A percentile compares a stretch with the other conserved stretches of the same genome.
These are phyloP conservation scores for Penicillium polonicum DNA, from an alignment of 2,329 filamentous ascomycete genomes.

Conservation along the genomic window DNA sequence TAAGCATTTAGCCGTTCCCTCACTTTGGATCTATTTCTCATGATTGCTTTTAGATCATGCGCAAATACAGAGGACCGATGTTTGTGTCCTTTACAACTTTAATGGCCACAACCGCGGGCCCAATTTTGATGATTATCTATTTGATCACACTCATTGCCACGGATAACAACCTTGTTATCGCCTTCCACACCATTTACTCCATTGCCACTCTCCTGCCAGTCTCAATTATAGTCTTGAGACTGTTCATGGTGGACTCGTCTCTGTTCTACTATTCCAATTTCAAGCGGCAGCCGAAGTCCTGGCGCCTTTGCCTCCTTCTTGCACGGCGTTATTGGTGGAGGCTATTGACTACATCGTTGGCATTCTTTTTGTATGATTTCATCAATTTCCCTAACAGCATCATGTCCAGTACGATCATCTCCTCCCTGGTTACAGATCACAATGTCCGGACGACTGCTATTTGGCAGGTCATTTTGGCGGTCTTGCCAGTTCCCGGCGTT, in stretches of 20 bases:
- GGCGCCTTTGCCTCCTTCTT: conserved; percentile 26
- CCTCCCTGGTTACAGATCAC: conserved; percentile 32
- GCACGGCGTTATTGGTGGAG: conserved; percentile 30
- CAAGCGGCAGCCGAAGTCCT: conserved; percentile 26
- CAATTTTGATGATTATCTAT: conserved; percentile 39
- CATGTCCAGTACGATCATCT: conserved; percentile 37
- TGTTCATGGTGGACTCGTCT: conserved; percentile 37
- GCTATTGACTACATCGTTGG: conserved; percentile 33
- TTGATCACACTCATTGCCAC: conserved; percentile 37
- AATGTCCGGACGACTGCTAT: conserved; percentile 36
- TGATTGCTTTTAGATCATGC: conserved; percentile 17
- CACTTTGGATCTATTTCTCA: not conserved
- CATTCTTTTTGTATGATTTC: conserved; percentile 41
- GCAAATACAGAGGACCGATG: conserved; percentile 34
- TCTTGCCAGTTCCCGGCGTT: conserved; percentile 37
- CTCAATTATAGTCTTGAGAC: conserved; percentile 32
- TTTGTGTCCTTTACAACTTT: conserved; percentile 39
- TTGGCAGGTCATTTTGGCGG: conserved; percentile 37
- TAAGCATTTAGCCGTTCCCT: conserved; percentile 10
- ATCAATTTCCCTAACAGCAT: conserved; percentile 41
- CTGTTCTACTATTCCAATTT: conserved; percentile 37
- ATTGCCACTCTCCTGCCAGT: conserved; percentile 36
- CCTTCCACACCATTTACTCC: conserved; percentile 33
- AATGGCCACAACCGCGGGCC: conserved; percentile 36
- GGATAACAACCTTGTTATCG: conserved; percentile 33